Evolutionary conservation across 225 moss, liverwort and hornwort genomes (phyloP).

Genomic region (Rhytidiadelphus loreus): DNA sequence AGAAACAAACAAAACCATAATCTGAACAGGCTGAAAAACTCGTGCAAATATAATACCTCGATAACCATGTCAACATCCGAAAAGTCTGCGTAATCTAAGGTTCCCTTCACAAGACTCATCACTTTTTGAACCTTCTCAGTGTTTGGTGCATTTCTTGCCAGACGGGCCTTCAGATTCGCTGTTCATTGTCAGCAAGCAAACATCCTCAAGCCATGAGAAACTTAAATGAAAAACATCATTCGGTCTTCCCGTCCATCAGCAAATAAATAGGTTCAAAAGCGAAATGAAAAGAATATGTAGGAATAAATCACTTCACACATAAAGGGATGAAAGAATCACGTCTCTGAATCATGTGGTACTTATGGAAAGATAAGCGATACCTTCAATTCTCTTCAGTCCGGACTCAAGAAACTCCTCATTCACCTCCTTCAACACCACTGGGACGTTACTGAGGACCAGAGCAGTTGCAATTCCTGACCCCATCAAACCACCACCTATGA

Average conservation of each 20-base stretch:
- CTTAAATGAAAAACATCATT: neutral
- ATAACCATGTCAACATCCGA: constrained; percentile 71
- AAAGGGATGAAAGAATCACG: neutral
- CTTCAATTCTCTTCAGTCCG: constrained; percentile 51
- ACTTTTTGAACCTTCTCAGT: constrained; percentile 37
- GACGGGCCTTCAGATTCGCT: constrained; percentile 60
- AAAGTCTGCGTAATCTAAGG: constrained; percentile 67
- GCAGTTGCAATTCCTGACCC: constrained; percentile 84
- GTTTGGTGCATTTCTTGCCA: constrained; percentile 26
- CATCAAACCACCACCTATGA: constrained; percentile 87
- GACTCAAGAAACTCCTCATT: constrained; percentile 51
- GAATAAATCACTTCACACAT: neutral
- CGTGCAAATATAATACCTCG: constrained; percentile 35
- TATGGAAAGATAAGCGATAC: neutral
- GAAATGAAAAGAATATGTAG: neutral
- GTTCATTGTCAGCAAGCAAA: constrained; percentile 3
- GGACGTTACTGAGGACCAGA: constrained; percentile 44
- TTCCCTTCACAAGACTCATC: constrained; percentile 58
- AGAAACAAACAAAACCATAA: neutral
- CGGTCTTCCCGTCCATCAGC: neutral
- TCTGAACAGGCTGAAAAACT: neutral
- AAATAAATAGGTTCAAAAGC: neutral
- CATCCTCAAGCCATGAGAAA: neutral
- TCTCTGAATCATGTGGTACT: neutral
- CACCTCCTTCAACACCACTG: constrained; percentile 71